Conservation (phyloP, 345 rosid genomes). For the Geranium brycei region DNA sequence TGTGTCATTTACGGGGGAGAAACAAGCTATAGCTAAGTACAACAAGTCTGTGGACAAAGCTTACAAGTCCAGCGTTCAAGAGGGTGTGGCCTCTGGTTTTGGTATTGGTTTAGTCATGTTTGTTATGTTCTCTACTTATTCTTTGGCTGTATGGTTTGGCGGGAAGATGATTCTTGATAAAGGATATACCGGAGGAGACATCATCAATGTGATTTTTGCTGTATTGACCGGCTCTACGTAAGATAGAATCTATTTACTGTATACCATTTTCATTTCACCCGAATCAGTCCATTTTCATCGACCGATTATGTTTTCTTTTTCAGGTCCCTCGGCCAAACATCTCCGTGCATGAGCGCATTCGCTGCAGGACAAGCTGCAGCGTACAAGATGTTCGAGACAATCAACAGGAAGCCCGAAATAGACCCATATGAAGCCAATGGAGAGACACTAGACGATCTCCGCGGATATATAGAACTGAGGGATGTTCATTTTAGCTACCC, state of each 20-base stretch:
- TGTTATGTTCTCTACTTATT: conserved; percentile 5
- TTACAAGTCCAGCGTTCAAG: conserved; percentile 11
- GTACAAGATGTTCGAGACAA: conserved; percentile 32
- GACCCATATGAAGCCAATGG: conserved; percentile 21
- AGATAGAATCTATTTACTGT: not conserved
- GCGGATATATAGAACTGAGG: conserved; percentile 26
- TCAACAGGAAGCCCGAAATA: conserved; percentile 24
- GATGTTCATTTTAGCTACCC: conserved; percentile 33
- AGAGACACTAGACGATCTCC: conserved; percentile 16
- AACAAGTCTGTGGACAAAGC: conserved; percentile 9
- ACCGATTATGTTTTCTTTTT: not conserved
- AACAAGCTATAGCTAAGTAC: conserved; percentile 8
- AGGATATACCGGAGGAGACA: conserved; percentile 14
- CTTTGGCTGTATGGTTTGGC: conserved; percentile 13
- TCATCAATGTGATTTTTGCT: conserved; percentile 9
- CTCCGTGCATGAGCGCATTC: conserved; percentile 33
- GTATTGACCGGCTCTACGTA: conserved; percentile 12
- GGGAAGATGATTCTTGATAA: conserved; percentile 10
- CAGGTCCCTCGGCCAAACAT: conserved; percentile 32
- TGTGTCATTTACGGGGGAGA: conserved; percentile 16
- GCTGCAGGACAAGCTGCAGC: conserved; percentile 36
- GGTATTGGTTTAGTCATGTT: conserved; percentile 10
- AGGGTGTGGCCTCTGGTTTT: conserved; percentile 10
- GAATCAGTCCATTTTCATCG: not conserved
- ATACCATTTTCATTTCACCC: not conserved